A percentile compares a stretch with the other conserved stretches of the same genome.
phyloP scores from a whole-genome alignment of 352 stramenopile genomes.

The Globisporangium megalacanthum region DNA sequence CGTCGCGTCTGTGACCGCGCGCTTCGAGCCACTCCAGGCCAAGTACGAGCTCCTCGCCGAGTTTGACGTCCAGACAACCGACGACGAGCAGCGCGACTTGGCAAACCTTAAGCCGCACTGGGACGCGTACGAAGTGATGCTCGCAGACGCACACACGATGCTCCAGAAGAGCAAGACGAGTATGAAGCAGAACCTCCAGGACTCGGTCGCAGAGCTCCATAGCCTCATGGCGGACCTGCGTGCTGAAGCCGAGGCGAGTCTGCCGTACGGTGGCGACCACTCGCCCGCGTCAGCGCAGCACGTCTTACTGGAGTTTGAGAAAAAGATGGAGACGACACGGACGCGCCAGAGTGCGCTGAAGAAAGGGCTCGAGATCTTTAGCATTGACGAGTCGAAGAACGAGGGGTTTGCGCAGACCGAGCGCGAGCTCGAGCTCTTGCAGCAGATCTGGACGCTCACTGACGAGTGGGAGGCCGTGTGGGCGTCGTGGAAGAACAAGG shows the following conservation, averaged over 20 bases:
- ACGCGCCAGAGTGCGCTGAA: slow-evolving; percentile 69
- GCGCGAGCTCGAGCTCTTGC: slow-evolving; percentile 84
- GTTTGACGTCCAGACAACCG: slow-evolving; percentile 87
- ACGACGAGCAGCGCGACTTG: slow-evolving; percentile 80
- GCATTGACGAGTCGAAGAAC: slow-evolving; percentile 85
- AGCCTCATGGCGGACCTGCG: slow-evolving; percentile 78
- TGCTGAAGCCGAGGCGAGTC: slow-evolving; percentile 58
- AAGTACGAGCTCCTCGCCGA: slow-evolving; percentile 86
- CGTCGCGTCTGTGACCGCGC: slow-evolving; percentile 51
- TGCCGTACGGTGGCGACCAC: slow-evolving; percentile 75
- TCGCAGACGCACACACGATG: slow-evolving; percentile 84
- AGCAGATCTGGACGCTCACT: slow-evolving; percentile 87
- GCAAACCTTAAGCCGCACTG: slow-evolving; percentile 66
- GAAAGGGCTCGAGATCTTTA: slow-evolving; percentile 92
- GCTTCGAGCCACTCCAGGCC: slow-evolving; percentile 80
- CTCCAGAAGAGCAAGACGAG: slow-evolving; percentile 92
- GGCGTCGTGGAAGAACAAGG: slow-evolving; percentile 89
- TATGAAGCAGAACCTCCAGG: slow-evolving; percentile 95
- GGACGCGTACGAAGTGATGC: slow-evolving; percentile 81
- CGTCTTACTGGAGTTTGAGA: slow-evolving; percentile 85
- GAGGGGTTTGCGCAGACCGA: slow-evolving; percentile 83
- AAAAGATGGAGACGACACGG: slow-evolving; percentile 80
- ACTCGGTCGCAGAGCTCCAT: slow-evolving; percentile 84
- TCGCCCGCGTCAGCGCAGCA: slow-evolving; percentile 41
- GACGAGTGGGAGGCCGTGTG: slow-evolving; percentile 89